These are phyloP conservation scores for Fraxinus greggii DNA, from an alignment of 305 asterid species.

Conservation along the genomic window DNA sequence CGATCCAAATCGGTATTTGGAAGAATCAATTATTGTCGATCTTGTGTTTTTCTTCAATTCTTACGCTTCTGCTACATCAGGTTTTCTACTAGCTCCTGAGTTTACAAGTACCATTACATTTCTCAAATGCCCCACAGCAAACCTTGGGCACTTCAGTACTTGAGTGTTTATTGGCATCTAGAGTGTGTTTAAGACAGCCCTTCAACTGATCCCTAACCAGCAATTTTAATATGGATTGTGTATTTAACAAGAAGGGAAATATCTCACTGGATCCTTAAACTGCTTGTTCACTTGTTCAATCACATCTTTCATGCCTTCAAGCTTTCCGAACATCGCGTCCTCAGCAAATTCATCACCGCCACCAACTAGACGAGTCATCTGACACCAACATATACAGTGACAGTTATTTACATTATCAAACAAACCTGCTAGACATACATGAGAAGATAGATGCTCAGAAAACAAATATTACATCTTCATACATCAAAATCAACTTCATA, in stretches of 20 bases:
- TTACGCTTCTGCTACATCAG: background rate
- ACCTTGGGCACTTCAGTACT: background rate
- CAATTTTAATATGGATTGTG: background rate
- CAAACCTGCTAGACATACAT: background rate
- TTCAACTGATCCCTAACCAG: background rate
- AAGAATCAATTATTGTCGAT: background rate
- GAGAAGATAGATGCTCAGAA: background rate
- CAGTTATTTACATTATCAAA: constrained; percentile 10
- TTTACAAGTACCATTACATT: background rate
- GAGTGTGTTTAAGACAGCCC: background rate
- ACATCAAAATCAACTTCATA: background rate
- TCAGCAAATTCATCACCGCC: constrained; percentile 74
- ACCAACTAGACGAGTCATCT: constrained; percentile 83
- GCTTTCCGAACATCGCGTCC: constrained; percentile 85
- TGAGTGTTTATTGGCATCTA: background rate
- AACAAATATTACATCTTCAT: background rate
- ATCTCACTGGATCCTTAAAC: constrained; percentile 89
- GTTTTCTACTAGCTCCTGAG: background rate
- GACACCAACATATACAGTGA: constrained; percentile 28
- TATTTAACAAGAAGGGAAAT: constrained; percentile 10
- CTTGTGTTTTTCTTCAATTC: background rate
- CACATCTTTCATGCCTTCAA: constrained; percentile 93
- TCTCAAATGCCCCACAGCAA: background rate
- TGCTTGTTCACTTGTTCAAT: constrained; percentile 89
- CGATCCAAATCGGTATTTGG: background rate